Percentiles rank a stretch among this genome's conserved stretches.
phyloP scores from a whole-genome alignment of 805 yeast genomes.

The Suhomyces xylopsoci region DNA sequence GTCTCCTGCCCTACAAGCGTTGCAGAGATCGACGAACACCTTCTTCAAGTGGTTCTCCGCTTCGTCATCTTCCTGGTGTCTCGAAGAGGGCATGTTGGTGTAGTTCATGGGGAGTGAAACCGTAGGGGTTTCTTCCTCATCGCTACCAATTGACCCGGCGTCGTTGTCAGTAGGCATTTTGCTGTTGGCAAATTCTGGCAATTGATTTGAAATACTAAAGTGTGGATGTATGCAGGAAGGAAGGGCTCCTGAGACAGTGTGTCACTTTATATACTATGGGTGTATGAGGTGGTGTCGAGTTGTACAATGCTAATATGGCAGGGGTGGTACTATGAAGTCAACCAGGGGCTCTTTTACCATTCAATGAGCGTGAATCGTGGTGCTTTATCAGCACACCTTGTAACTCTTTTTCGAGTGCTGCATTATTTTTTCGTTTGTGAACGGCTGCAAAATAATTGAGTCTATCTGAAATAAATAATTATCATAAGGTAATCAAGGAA shows the following conservation, averaged over 20 bases:
- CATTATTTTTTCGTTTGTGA: not conserved
- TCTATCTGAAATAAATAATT: too few species aligned
- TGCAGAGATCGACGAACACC: slow-evolving; percentile 48
- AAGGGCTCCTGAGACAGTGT: not conserved
- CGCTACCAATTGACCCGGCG: not conserved
- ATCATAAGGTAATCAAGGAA: not conserved
- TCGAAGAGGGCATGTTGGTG: slow-evolving; percentile 9
- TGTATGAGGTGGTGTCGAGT: not conserved
- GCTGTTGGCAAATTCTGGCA: not conserved
- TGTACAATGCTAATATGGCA: not conserved
- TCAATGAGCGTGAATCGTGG: too few species aligned
- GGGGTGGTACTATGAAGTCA: not conserved
- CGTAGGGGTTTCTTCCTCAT: not conserved
- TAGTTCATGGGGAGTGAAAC: not conserved
- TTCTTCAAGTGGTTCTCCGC: slow-evolving; percentile 6
- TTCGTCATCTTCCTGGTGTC: not conserved
- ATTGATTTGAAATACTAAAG: not conserved
- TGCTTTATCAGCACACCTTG: too few species aligned
- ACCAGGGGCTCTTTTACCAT: not conserved
- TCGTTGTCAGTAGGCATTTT: not conserved
- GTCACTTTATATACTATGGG: not conserved
- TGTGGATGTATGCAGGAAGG: not conserved
- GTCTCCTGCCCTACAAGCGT: slow-evolving; percentile 71
- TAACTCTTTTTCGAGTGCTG: not conserved
- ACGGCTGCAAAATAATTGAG: not conserved